Base-by-base conservation (phyloP, 2,329 filamentous ascomycete genomes). In the Trichoderma gracile region DNA sequence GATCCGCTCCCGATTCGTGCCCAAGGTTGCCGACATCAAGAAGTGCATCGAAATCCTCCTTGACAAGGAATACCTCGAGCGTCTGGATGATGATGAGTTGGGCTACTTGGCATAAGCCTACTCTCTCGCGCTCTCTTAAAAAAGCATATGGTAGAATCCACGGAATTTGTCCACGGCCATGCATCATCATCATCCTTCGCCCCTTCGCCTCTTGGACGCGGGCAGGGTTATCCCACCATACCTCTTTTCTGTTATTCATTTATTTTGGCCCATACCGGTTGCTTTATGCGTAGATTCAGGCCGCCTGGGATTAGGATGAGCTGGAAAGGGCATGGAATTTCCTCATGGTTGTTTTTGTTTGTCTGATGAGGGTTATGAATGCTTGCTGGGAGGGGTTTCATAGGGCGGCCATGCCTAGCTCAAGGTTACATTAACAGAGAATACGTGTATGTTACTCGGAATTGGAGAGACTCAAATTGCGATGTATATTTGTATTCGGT, bases 31-130 rank as follows among this genome's bases (percentile, higher is more conserved):
- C 17, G 95, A 99, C 71, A 99, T 99, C 85, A 99, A 99, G 83
- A 99, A 98, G 82, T 97, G 95, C 78, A 98, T 99, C 76, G 95
- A 99, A 78, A 97, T 97, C 69, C 84, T 99, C 46, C 89, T 99
- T 69, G 95, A 99, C 82, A 99, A 99, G 83, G 95, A 99, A 78
- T 99, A 99, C 73, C 86, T 99, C 55, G 95, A 99, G 82, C 91
- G 95, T 64, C 81, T 98, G 65, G 95, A 98, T 54, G 93, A 92
- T 62, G 95, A 98, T 73, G 93, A 97, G 75, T 85, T 99, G 66
- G 92, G 94, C 64, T 98, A 98, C 77, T 87, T 98, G 69, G 94
- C 94, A 71, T 97, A 86, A 85, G 58, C 33, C 12, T 38, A 38
- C 33, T 38, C 33, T 38, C 33, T 38, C 33, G 45, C 47, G 46